These are phyloP conservation scores for Backusella australiensis DNA, from an alignment of 192 early-diverging fungal species.

Conservation along the genomic window DNA sequence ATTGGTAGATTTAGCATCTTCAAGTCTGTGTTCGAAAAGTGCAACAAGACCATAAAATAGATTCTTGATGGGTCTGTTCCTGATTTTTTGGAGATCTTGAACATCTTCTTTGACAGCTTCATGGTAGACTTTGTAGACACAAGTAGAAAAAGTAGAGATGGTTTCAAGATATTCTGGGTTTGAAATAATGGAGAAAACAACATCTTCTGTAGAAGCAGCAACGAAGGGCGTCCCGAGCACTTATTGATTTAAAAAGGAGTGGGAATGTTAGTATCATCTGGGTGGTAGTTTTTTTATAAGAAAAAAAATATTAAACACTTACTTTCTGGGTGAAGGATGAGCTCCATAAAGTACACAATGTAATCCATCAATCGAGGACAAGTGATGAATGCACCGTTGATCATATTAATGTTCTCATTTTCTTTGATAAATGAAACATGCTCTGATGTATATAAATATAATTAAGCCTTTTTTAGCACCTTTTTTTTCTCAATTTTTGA, in stretches of 20 bases:
- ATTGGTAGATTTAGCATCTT: not conserved
- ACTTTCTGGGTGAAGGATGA: not conserved
- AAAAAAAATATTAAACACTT: not conserved
- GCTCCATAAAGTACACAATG: not conserved
- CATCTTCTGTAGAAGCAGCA: not conserved
- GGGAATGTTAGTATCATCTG: too few species aligned
- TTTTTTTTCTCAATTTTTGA: not conserved
- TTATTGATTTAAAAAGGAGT: not conserved
- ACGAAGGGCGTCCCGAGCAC: not conserved
- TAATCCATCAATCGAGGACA: not conserved
- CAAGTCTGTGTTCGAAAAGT: not conserved
- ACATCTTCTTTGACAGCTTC: not conserved
- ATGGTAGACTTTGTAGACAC: not conserved
- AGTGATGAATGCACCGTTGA: not conserved
- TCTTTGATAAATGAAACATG: not conserved
- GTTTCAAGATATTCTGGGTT: not conserved
- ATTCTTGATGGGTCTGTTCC: not conserved
- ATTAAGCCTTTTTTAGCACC: not conserved
- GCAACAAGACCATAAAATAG: not conserved
- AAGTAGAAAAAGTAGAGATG: not conserved
- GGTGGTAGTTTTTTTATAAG: too few species aligned
- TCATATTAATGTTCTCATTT: not conserved
- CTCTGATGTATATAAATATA: not conserved
- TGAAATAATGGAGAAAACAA: not conserved
- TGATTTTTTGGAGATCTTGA: not conserved